These are phyloP conservation scores for Geum urbanum DNA, from an alignment of 306 rosid genomes.

Conservation along the genomic window DNA sequence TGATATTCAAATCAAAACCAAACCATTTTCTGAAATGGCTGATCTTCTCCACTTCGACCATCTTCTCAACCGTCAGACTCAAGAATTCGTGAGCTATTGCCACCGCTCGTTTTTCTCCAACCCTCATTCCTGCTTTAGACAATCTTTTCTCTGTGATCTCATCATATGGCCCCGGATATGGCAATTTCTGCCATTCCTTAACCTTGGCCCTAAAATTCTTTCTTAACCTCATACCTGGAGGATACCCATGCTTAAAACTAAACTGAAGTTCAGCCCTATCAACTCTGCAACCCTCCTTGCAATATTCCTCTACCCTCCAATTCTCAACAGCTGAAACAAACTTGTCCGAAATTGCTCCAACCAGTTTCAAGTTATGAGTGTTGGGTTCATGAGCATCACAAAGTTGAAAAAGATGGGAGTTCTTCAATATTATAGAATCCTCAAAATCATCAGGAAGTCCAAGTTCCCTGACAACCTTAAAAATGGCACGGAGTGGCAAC, in stretches of 20 bases:
- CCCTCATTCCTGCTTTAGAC: constrained; percentile 44
- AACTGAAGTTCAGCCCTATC: constrained; percentile 54
- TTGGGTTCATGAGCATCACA: constrained; percentile 62
- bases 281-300: constrained; percentile 49
- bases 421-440: constrained; percentile 54
- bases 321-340: constrained; percentile 65
- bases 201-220: constrained; percentile 76
- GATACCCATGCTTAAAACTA: constrained; percentile 64
- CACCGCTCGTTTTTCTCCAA: constrained; percentile 74
- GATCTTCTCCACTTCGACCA: constrained; percentile 85
- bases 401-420: constrained; percentile 59
- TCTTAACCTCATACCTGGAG: constrained; percentile 81
- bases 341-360: constrained; percentile 28
- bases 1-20: constrained; percentile 59
- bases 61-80: constrained; percentile 85
- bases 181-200: constrained; percentile 75
- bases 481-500: constrained; percentile 81
- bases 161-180: constrained; percentile 78
- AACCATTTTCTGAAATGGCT: constrained; percentile 48
- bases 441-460: constrained; percentile 96
- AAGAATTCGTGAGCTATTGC: constrained; percentile 79
- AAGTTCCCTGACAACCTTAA: constrained; percentile 82
- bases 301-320: constrained; percentile 83
- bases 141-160: constrained; percentile 36
- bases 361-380: constrained; percentile 74